Conservation (phyloP, 805 yeast species). For the Ogataea populi-albae region DNA sequence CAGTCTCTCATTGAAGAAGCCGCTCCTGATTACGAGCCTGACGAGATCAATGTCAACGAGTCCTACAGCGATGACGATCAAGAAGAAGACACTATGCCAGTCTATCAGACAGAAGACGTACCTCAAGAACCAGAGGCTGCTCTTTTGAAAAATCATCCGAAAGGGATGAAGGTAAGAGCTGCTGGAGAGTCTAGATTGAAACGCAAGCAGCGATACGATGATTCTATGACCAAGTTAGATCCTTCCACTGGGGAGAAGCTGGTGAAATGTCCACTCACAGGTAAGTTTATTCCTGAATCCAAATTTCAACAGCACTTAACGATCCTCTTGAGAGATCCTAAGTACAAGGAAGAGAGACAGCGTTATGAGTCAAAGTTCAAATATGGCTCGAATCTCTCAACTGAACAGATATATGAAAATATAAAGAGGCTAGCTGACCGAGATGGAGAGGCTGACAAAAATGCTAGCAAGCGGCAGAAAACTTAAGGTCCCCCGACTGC, state of each 20-base stretch:
- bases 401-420: conserved; percentile 59
- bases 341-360: conserved; percentile 65
- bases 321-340: conserved; percentile 71
- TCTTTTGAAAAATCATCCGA: conserved; percentile 20
- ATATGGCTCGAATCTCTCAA: conserved; percentile 23
- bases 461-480: conserved; percentile 1
- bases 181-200: conserved; percentile 68
- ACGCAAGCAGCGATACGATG: conserved; percentile 19
- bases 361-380: conserved; percentile 57
- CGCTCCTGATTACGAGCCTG: conserved; percentile 36
- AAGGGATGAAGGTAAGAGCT: conserved; percentile 62
- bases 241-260: conserved; percentile 26
- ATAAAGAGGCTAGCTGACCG: conserved; percentile 41
- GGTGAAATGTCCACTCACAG: conserved; percentile 79
- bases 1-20: conserved; percentile 37
- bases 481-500: neutral
- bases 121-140: neutral
- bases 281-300: conserved; percentile 63
- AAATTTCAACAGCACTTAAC: conserved; percentile 70
- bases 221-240: conserved; percentile 8
- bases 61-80: conserved; percentile 6
- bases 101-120: neutral
- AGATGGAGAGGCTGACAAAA: conserved; percentile 11
- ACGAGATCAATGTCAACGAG: conserved; percentile 12
- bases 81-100: conserved; percentile 5